Evolutionary conservation across 768 basidiomycete genomes (phyloP).

Genomic region (Leccinum sublutescens): DNA sequence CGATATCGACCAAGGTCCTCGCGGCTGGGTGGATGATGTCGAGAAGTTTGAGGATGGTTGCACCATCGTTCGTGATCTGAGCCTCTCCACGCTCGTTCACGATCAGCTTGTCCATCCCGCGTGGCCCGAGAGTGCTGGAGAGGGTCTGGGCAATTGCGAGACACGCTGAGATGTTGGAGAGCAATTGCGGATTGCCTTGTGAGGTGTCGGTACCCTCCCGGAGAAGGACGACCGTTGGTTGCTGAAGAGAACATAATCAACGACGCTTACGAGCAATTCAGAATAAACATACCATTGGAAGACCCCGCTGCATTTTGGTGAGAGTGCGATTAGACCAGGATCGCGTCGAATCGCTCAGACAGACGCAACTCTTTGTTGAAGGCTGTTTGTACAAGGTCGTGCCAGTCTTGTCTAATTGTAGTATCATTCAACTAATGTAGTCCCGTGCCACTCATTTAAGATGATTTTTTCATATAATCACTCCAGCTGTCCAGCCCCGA

Average conservation of each 20-base stretch:
- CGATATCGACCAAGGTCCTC: conserved; percentile 96
- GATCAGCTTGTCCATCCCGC: conserved; percentile 99
- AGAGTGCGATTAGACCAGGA: conserved; percentile 9
- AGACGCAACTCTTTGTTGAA: conserved; percentile 12
- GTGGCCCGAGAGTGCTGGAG: conserved; percentile 91
- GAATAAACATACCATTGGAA: conserved; percentile 63
- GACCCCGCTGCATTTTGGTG: conserved; percentile 76
- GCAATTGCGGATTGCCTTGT: conserved; percentile 87
- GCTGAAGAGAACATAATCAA: conserved; percentile 46
- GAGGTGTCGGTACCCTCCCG: conserved; percentile 96
- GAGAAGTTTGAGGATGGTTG: conserved; percentile 94
- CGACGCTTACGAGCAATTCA: conserved; percentile 1
- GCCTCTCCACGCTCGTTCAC: conserved; percentile 92
- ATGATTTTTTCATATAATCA: no score
- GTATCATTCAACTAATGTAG: no score
- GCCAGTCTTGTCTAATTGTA: no score
- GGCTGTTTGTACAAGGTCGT: conserved; percentile 17
- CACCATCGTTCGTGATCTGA: conserved; percentile 99
- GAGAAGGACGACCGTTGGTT: conserved; percentile 96
- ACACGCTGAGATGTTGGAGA: conserved; percentile 97
- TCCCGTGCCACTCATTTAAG: no score
- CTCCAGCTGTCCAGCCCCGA: no score
- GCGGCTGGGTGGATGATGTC: conserved; percentile 99
- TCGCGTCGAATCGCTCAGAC: conserved; percentile 2
- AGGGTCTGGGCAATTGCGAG: conserved; percentile 90